Evolutionary conservation across 805 yeast species (phyloP).

Genomic region (Scheffersomyces lignosus): DNA sequence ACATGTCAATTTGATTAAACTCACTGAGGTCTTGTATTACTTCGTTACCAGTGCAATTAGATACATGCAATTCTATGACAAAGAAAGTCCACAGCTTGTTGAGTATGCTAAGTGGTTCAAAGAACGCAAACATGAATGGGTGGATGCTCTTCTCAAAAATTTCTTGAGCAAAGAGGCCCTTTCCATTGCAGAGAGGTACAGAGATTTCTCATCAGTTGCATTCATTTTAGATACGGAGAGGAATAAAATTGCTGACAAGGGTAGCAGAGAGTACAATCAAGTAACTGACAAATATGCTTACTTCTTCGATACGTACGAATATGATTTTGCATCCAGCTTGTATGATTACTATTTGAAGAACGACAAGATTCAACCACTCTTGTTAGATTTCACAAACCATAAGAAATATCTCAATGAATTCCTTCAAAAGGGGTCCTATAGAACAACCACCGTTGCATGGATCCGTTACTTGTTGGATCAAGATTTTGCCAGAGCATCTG

Average conservation of each 20-base stretch:
- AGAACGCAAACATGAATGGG: constrained; percentile 50
- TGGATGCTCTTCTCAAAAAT: constrained; percentile 51
- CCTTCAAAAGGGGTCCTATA: constrained; percentile 41
- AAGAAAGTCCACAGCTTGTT: constrained; percentile 22
- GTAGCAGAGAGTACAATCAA: constrained; percentile 13
- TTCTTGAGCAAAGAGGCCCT: constrained; percentile 56
- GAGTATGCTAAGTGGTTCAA: constrained; percentile 37
- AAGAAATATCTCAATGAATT: constrained; percentile 50
- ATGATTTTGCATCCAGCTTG: constrained; percentile 64
- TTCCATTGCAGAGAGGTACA: constrained; percentile 61
- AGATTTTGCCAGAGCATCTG: constrained; percentile 51
- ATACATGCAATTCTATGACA: constrained; percentile 28
- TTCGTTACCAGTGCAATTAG: constrained; percentile 34
- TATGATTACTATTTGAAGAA: constrained; percentile 57
- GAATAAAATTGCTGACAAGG: constrained; percentile 16
- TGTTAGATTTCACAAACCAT: constrained; percentile 58
- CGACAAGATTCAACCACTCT: constrained; percentile 52
- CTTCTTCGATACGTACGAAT: constrained; percentile 63
- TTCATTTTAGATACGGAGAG: constrained; percentile 42
- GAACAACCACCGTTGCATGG: constrained; percentile 67
- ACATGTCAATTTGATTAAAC: constrained; percentile 20
- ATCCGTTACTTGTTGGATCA: constrained; percentile 58
- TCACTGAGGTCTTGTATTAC: constrained; percentile 34
- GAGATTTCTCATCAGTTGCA: constrained; percentile 65
- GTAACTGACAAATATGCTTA: constrained; percentile 35